These are phyloP conservation scores for Nicotiana obtusifolia DNA, from an alignment of 257 asterid genomes.

Conservation along the genomic window DNA sequence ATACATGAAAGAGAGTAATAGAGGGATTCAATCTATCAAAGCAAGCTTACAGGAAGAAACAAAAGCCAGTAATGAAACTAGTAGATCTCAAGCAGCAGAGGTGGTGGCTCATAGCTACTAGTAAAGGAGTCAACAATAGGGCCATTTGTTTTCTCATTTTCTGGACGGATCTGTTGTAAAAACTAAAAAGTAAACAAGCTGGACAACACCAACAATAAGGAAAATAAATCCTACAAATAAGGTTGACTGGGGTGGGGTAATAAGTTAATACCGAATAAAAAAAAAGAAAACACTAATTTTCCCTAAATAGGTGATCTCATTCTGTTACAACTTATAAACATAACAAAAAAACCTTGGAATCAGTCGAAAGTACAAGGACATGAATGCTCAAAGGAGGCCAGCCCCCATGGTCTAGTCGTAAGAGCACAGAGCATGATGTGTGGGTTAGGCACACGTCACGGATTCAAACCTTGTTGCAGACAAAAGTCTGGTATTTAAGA, in stretches of 20 bases:
- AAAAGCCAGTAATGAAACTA: neutral
- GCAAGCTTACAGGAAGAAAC: too few relatives aligned
- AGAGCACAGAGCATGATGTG: too few relatives aligned
- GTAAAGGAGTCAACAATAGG: neutral
- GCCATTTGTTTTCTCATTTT: neutral
- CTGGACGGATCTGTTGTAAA: neutral
- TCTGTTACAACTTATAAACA: neutral
- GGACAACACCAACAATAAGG: neutral
- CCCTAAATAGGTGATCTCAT: neutral
- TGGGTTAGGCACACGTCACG: too few relatives aligned
- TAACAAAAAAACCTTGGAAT: neutral
- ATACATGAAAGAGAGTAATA: too few relatives aligned
- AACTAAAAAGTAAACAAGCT: neutral
- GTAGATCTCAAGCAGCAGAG: neutral
- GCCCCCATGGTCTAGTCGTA: too few relatives aligned
- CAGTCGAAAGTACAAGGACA: neutral
- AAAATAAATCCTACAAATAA: neutral
- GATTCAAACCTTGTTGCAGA: too few relatives aligned
- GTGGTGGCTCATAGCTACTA: neutral
- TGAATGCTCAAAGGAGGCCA: neutral
- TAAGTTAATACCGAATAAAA: neutral
- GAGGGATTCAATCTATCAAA: too few relatives aligned
- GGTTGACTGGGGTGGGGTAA: neutral
- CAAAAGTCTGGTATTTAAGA: too few relatives aligned
- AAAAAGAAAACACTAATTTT: neutral